Evolutionary conservation across 176 grass and related monocot genomes (phyloP).

Genomic region (Musa beccarii): DNA sequence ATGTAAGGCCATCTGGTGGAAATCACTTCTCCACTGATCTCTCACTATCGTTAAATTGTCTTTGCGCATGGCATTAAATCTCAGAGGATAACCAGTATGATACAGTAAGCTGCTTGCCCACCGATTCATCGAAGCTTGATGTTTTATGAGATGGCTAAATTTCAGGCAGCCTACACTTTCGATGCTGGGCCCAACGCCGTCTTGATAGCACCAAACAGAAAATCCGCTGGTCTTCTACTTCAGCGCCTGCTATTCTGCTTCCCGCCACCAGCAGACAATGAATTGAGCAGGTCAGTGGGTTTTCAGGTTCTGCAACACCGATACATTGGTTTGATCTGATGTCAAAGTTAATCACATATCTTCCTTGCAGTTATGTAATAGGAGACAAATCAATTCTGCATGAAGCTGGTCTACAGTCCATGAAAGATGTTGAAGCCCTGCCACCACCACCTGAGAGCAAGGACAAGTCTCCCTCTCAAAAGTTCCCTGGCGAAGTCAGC

Average conservation of each 20-base stretch:
- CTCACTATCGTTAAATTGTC: too few species aligned
- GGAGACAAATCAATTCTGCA: constrained; percentile 82
- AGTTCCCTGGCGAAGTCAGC: constrained; percentile 32
- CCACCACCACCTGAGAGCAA: constrained; percentile 51
- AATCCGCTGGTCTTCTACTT: constrained; percentile 55
- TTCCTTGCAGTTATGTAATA: constrained; percentile 55
- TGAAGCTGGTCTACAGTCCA: constrained; percentile 48
- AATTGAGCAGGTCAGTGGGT: constrained; percentile 50
- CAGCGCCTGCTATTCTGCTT: constrained; percentile 64
- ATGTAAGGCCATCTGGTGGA: too few species aligned
- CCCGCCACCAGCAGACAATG: constrained; percentile 51
- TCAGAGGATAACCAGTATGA: background rate
- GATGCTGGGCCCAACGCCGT: constrained; percentile 93
- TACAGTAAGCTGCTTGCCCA: too few species aligned
- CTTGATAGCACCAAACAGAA: constrained; percentile 63
- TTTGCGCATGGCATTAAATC: background rate
- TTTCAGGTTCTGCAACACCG: background rate
- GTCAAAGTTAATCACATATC: background rate
- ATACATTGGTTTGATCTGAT: background rate
- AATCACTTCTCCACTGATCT: too few species aligned
- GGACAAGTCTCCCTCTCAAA: constrained; percentile 31
- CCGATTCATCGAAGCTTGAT: background rate
- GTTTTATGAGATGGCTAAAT: background rate
- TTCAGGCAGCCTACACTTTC: constrained; percentile 82
- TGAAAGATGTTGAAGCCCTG: constrained; percentile 56